These are phyloP conservation scores for Trypanosoma lewisi DNA, from an alignment of 208 protist genomes.

Conservation along the genomic window DNA sequence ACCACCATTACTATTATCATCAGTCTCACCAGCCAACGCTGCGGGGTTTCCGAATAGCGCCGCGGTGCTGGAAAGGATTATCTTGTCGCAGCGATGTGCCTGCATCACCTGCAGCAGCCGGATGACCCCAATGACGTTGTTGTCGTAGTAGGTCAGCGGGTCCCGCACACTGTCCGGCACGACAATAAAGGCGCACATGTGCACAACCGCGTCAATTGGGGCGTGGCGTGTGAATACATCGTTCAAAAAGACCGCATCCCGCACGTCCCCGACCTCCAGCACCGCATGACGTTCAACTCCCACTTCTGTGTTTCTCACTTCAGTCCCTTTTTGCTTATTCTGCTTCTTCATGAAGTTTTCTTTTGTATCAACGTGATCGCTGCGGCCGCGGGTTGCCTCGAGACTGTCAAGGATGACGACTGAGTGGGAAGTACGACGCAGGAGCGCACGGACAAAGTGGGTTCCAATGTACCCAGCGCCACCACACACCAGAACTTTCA, in stretches of 20 bases:
- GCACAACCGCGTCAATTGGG: conserved; percentile 91
- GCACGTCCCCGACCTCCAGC: conserved; percentile 84
- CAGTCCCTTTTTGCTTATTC: too few species aligned
- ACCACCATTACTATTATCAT: neutral
- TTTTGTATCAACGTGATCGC: conserved; percentile 56
- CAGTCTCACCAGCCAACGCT: neutral
- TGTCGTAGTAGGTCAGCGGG: conserved; percentile 95
- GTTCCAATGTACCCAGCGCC: conserved; percentile 98
- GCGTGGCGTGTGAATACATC: conserved; percentile 85
- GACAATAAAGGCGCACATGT: conserved; percentile 94
- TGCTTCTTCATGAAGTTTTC: conserved; percentile 32
- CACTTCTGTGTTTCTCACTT: too few species aligned
- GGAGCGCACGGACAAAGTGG: conserved; percentile 93
- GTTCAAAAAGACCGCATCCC: conserved; percentile 77
- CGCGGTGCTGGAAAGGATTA: conserved; percentile 96
- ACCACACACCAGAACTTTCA: conserved; percentile 93
- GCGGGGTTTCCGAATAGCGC: conserved; percentile 91
- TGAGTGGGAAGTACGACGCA: conserved; percentile 70
- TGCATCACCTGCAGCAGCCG: conserved; percentile 93
- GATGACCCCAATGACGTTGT: conserved; percentile 95
- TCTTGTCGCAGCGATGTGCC: conserved; percentile 84
- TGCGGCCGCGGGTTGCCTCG: conserved; percentile 60
- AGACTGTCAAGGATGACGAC: conserved; percentile 96
- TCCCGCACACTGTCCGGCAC: conserved; percentile 92
- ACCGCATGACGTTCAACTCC: conserved; percentile 34